Evolutionary conservation across 169 alveolate genomes (phyloP).

Genomic region (Plasmodium knowlesi): DNA sequence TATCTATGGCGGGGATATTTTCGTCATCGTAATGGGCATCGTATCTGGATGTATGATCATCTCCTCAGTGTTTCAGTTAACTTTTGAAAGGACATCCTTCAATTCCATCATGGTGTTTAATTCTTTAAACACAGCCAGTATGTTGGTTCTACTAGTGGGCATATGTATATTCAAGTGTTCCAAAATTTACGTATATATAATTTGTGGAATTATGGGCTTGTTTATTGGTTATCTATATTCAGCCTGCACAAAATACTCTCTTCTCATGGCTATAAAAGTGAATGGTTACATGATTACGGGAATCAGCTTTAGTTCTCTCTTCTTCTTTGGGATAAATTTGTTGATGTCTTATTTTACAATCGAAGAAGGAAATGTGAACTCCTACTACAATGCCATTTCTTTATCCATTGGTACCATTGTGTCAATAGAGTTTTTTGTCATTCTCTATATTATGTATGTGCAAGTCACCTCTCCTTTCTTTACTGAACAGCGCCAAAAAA

Average conservation of each 20-base stretch:
- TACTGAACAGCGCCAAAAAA: constrained; percentile 4
- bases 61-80: constrained; percentile 29
- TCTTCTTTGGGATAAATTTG: constrained; percentile 25
- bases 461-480: constrained; percentile 38
- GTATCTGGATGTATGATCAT: constrained; percentile 36
- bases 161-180: constrained; percentile 33
- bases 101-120: constrained; percentile 26
- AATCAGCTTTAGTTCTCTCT: constrained; percentile 38
- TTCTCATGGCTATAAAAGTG: neutral
- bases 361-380: constrained; percentile 23
- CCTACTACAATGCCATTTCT: constrained; percentile 35
- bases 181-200: constrained; percentile 19
- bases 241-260: constrained; percentile 39
- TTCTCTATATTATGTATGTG: neutral
- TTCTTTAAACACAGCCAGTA: neutral
- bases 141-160: neutral
- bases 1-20: constrained; percentile 30
- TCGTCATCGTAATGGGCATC: constrained; percentile 32
- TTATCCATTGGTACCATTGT: constrained; percentile 14
- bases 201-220: constrained; percentile 24
- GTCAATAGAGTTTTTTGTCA: neutral
- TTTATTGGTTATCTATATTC: constrained; percentile 65
- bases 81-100: constrained; percentile 48
- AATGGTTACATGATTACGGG: constrained; percentile 60
- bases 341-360: constrained; percentile 39